Evolutionary conservation across 371 early-diverging fungal genomes (phyloP), one percentile per base, ranked within the genome.

Genomic region (Gilbertella persicaria): DNA sequence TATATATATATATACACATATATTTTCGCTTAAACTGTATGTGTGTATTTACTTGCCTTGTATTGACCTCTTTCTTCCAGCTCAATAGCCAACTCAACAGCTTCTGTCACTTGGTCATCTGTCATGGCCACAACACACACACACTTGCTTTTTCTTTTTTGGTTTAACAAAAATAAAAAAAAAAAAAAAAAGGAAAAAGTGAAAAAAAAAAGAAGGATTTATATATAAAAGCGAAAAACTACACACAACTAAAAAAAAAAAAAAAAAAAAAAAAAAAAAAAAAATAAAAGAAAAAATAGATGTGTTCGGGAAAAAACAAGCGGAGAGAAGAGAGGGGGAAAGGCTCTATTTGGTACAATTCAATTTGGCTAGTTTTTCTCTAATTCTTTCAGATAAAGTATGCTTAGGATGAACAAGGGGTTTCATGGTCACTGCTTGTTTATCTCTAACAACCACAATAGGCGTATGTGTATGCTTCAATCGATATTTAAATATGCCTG

Each of bases 11-110:
- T n/a, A n/a, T n/a, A n/a, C n/a, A n/a, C n/a, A n/a, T n/a, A n/a
- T n/a, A n/a, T n/a, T n/a, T n/a, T n/a, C n/a, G n/a, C n/a, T n/a
- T n/a, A n/a, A n/a, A n/a, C n/a, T n/a, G n/a, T n/a, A n/a, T n/a
- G n/a, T n/a, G n/a, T n/a, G n/a, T n/a, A 19, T 45, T 28, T 28
- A 5, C 35, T 58, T 64, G 67, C 75, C 58, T 69, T 71, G 29
- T 67, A 50, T 51, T 65, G 69, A 36, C 72, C 75, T 25, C 69
- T 62, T 24, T 69, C 61, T 61, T 66, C 65, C 35, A 71, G 44
- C 50, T 67, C 58, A 38, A 57, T 51, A 39, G 75, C 75, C 23
- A 44, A 38, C 43, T 55, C 44, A 28, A 71, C 50, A 43, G 69
- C 63, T 43, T 68, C 54, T 60, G 55, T 40, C 5, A 58, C 30